A percentile compares a stretch with the other conserved stretches of the same genome.
Evolutionary conservation across 108 stramenopile species (phyloP).

Genomic region (Seminavis robusta): DNA sequence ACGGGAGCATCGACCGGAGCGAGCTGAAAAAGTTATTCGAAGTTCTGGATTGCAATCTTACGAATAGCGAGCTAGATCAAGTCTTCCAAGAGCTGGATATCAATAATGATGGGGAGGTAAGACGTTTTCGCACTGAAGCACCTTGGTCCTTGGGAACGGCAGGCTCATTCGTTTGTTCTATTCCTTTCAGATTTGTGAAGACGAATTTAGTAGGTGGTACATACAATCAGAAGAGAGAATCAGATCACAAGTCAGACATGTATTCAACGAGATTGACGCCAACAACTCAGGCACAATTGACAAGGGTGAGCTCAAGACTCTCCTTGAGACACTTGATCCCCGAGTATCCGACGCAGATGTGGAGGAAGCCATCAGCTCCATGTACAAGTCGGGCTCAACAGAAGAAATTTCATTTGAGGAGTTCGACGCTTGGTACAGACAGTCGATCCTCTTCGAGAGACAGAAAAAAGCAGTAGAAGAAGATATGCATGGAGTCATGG

Average conservation of each 20-base stretch:
- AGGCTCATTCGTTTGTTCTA: background rate
- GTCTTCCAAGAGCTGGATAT: constrained; percentile 61
- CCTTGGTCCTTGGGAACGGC: background rate
- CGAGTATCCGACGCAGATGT: constrained; percentile 57
- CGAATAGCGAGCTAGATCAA: constrained; percentile 38
- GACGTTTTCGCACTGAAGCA: background rate
- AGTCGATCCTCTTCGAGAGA: constrained; percentile 54
- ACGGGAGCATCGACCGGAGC: constrained; percentile 58
- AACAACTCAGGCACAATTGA: constrained; percentile 70
- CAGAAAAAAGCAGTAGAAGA: constrained; percentile 58
- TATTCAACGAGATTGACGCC: constrained; percentile 70
- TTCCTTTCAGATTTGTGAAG: constrained; percentile 38
- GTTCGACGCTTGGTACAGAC: constrained; percentile 67
- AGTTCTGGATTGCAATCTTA: constrained; percentile 45
- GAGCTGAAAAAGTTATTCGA: constrained; percentile 65
- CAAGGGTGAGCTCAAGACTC: constrained; percentile 46
- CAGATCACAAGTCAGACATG: constrained; percentile 33
- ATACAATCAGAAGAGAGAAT: constrained; percentile 59
- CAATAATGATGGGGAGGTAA: constrained; percentile 62
- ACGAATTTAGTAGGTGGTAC: constrained; percentile 77
- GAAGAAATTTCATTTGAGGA: constrained; percentile 75
- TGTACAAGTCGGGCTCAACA: constrained; percentile 52
- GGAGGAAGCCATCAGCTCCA: constrained; percentile 46
- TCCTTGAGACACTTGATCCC: constrained; percentile 55
- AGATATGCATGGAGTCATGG: constrained; percentile 55